Conservation (phyloP, 108 stramenopile genomes). For the Fistulifera solaris region DNA sequence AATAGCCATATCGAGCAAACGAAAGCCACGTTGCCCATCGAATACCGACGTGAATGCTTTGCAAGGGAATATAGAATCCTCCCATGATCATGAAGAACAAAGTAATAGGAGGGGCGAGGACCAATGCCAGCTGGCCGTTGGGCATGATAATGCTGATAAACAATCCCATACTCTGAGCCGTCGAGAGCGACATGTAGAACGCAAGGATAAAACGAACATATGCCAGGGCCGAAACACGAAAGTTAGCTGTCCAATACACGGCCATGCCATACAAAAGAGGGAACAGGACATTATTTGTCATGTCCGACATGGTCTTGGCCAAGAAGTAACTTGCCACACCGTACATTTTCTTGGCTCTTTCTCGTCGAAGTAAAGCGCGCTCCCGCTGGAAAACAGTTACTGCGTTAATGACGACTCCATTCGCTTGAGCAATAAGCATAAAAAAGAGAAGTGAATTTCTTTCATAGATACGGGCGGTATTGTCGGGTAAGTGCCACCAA, state of each 20-base stretch:
- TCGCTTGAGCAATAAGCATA: slow-evolving; percentile 59
- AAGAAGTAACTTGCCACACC: slow-evolving; percentile 68
- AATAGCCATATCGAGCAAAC: slow-evolving; percentile 70
- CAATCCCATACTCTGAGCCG: slow-evolving; percentile 65
- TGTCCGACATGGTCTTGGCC: slow-evolving; percentile 60
- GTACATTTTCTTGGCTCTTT: slow-evolving; percentile 78
- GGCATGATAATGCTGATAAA: slow-evolving; percentile 53
- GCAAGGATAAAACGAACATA: slow-evolving; percentile 52
- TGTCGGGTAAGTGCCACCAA: slow-evolving; percentile 58
- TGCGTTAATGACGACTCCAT: slow-evolving; percentile 41
- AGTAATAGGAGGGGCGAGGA: slow-evolving; percentile 57
- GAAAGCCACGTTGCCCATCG: slow-evolving; percentile 51
- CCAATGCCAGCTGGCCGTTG: slow-evolving; percentile 37
- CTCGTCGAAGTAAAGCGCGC: slow-evolving; percentile 48
- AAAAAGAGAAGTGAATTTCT: slow-evolving; percentile 68
- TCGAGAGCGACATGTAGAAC: slow-evolving; percentile 50
- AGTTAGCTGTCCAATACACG: slow-evolving; percentile 52
- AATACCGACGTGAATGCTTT: slow-evolving; percentile 40
- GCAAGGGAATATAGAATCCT: slow-evolving; percentile 71
- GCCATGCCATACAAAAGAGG: slow-evolving; percentile 46
- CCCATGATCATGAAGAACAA: slow-evolving; percentile 62
- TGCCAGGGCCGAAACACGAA: slow-evolving; percentile 24
- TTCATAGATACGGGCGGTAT: slow-evolving; percentile 43
- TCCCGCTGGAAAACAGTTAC: slow-evolving; percentile 55
- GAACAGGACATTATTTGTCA: slow-evolving; percentile 53